Evolutionary conservation across 2,329 filamentous ascomycete genomes (phyloP).

Genomic region (Diplocarpon rosae): DNA sequence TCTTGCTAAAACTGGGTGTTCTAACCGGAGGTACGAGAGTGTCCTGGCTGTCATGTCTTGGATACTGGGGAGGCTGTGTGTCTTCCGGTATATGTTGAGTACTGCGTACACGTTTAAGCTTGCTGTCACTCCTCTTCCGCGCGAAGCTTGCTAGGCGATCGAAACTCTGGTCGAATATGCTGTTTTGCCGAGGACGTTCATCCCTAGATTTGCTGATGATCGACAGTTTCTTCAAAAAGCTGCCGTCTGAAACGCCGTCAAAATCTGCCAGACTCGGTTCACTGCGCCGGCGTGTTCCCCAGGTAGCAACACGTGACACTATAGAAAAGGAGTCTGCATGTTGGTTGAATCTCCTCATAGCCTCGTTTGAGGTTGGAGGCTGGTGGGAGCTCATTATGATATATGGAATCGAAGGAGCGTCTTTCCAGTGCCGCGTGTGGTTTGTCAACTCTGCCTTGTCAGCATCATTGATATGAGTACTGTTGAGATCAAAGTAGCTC

Average conservation of each 20-base stretch:
- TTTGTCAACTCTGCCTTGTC: constrained; percentile 23
- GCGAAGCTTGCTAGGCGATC: constrained; percentile 23
- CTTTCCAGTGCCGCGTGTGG: constrained; percentile 26
- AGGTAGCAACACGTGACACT: constrained; percentile 53
- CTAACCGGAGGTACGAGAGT: constrained; percentile 40
- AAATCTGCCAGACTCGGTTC: constrained; percentile 47
- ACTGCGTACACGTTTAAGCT: constrained; percentile 25
- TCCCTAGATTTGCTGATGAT: constrained; percentile 35
- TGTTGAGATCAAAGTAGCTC: constrained; percentile 22
- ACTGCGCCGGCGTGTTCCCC: constrained; percentile 58
- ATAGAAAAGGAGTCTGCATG: constrained; percentile 41
- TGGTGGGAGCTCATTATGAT: constrained; percentile 31
- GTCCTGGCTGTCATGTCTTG: constrained; percentile 25
- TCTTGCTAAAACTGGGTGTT: constrained; percentile 38
- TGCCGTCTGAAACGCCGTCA: constrained; percentile 48
- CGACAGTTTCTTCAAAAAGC: constrained; percentile 51
- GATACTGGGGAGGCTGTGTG: constrained; percentile 22
- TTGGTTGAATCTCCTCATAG: constrained; percentile 34
- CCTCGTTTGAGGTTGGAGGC: constrained; percentile 37
- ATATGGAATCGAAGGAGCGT: constrained; percentile 28
- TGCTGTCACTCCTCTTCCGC: constrained; percentile 24
- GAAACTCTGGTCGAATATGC: constrained; percentile 37
- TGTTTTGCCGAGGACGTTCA: constrained; percentile 36
- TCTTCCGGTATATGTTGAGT: constrained; percentile 20
- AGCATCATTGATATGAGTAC: constrained; percentile 13